Evolutionary conservation across 495 filamentous ascomycete species (phyloP), one percentile per base, ranked within the genome.

Genomic region (Oleoguttula mirabilis): DNA sequence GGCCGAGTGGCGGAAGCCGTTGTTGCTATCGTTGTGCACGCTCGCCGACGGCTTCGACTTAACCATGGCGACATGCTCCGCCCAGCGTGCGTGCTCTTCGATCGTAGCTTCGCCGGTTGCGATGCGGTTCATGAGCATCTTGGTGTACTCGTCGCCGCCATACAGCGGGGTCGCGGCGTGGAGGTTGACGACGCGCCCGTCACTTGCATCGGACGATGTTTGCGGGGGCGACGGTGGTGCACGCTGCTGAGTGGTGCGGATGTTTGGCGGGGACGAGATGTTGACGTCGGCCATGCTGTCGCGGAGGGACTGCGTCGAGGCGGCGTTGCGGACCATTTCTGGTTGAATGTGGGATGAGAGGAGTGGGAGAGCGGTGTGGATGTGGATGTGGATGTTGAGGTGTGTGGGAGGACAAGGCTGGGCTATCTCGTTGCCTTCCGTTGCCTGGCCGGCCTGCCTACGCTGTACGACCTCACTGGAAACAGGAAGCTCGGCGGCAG

Each of bases 271-370:
- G 5, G 34, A 38, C 3, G 40, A 27, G 27, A 41, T 3, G 10
- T 40, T 32, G 17, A 39, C 20, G 23, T 41, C 32, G 30, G 34
- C 22, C 42, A 45, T 45, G 42, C 19, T 40, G 17, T 43, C 27
- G 38, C 27, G 28, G 25, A 45, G 41, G 11, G 28, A 39, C 25
- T 40, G 34, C 41, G 45, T 41, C 19, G 47, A 50, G 14, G 22
- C 27, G 21, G 42, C 24, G 35, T 50, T 50, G 15, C 41, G 21
- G 30, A 50, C 47, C 47, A 50, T 50, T 35, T 35, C 27, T 14
- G 14, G 14, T 8, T 30, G 14, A 14, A 30, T 30, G 14, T 30
- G 14, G 27, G 8, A 8, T 8, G 8, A 30, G 27, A 8, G 27
- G 8, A 14, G 8, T 8, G 8, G 14, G 27, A 30, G 8, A 8